Conservation (phyloP, 257 asterid genomes). For the Nicotiana benthamiana region DNA sequence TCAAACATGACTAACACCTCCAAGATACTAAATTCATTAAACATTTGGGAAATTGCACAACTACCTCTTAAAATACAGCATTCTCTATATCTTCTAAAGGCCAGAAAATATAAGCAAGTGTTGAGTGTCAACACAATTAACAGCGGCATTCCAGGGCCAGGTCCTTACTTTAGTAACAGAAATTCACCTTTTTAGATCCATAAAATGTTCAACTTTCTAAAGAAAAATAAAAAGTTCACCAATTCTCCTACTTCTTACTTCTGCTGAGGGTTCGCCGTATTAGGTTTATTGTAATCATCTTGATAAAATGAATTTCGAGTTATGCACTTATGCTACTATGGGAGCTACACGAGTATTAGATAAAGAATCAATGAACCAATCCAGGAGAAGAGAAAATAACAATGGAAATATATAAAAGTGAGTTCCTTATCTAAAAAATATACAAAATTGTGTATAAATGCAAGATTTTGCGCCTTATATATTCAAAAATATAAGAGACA, state of each 20-base stretch:
- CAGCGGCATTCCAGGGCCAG: background rate
- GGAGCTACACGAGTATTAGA: background rate
- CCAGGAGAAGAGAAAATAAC: background rate
- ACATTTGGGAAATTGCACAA: background rate
- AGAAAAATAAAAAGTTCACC: background rate
- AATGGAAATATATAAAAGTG: background rate
- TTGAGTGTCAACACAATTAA: background rate
- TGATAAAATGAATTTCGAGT: background rate
- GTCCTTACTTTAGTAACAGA: background rate
- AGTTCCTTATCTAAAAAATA: too few relatives aligned
- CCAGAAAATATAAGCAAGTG: background rate
- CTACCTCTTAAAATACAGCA: background rate
- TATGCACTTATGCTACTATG: background rate
- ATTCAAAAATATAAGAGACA: background rate
- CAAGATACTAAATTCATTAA: background rate
- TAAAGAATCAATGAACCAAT: background rate
- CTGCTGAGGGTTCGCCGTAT: background rate
- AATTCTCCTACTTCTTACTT: background rate
- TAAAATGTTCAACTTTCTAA: background rate
- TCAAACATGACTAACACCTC: background rate
- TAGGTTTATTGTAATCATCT: background rate
- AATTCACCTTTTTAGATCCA: background rate
- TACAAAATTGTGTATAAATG: background rate
- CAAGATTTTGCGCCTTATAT: background rate
- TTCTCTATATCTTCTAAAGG: background rate